A percentile compares a stretch with the other conserved stretches of the same genome.
These are phyloP conservation scores for Curvularia sp. DNA, from an alignment of 2,329 filamentous ascomycete species.

Conservation along the genomic window DNA sequence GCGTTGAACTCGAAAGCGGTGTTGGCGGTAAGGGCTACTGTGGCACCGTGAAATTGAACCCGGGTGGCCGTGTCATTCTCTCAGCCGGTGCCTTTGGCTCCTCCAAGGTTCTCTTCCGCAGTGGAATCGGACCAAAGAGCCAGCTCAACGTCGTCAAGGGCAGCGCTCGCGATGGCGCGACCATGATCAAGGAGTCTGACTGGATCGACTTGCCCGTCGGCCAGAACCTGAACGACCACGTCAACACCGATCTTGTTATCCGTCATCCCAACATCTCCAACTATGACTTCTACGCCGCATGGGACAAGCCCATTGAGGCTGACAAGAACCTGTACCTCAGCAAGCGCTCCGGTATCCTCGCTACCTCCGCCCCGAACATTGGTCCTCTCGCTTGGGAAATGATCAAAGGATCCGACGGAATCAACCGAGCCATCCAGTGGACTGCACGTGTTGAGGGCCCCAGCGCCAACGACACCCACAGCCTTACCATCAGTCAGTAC, in stretches of 20 bases:
- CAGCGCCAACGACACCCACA: conserved; percentile 50
- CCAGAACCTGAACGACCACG: conserved; percentile 60
- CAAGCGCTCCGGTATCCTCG: conserved; percentile 65
- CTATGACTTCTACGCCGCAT: conserved; percentile 72
- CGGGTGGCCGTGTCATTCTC: conserved; percentile 69
- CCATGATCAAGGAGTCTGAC: conserved; percentile 54
- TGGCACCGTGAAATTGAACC: conserved; percentile 67
- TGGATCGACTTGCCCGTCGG: conserved; percentile 63
- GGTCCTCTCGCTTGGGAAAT: conserved; percentile 69
- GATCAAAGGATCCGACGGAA: conserved; percentile 63
- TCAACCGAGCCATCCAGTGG: conserved; percentile 70
- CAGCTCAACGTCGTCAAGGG: conserved; percentile 56
- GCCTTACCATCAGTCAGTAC: conserved; percentile 60
- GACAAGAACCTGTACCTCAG: conserved; percentile 55
- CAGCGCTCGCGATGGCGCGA: conserved; percentile 53
- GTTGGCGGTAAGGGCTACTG: conserved; percentile 61
- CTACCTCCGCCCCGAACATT: conserved; percentile 71
- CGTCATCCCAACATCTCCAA: conserved; percentile 61
- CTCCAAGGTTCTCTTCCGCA: conserved; percentile 71
- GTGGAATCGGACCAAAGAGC: conserved; percentile 69
- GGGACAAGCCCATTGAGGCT: conserved; percentile 52
- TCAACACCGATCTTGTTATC: conserved; percentile 64
- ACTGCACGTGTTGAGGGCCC: conserved; percentile 69
- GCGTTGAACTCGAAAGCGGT: conserved; percentile 72
- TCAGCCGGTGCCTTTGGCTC: conserved; percentile 74